phyloP scores from a whole-genome alignment of 1,139 yeast species.

The Scheffersomyces lignicola region DNA sequence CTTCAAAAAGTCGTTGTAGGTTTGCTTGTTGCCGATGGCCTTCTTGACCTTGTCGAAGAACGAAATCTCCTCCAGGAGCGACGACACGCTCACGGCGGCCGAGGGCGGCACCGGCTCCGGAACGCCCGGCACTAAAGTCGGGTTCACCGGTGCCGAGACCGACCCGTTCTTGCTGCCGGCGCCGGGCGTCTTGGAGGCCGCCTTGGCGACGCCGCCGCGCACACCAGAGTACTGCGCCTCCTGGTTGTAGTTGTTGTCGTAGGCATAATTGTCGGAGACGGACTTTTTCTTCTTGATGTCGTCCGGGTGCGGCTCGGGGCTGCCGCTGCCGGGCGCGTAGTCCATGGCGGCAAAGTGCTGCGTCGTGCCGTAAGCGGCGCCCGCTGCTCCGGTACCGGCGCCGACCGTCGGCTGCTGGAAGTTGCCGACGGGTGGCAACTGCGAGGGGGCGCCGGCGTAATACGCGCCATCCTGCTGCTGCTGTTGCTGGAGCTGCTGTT shows the following conservation, averaged over 20 bases:
- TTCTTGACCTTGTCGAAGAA: conserved; percentile 93
- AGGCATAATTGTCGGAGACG: conserved; percentile 28
- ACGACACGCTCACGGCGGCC: conserved; percentile 50
- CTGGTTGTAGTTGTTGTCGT: conserved; percentile 39
- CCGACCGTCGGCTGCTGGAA: conserved; percentile 76
- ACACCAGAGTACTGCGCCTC: conserved; percentile 58
- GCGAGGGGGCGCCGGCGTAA: conserved; percentile 36
- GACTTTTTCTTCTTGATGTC: conserved; percentile 28
- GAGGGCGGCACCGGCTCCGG: conserved; percentile 85
- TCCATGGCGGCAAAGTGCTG: conserved; percentile 14
- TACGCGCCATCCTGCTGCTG: conserved; percentile 20
- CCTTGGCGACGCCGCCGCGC: conserved; percentile 34
- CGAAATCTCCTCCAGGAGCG: conserved; percentile 76
- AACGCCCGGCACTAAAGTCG: conserved; percentile 78
- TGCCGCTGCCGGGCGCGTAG: conserved; percentile 14
- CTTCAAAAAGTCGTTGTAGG: conserved; percentile 88
- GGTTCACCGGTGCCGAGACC: conserved; percentile 35
- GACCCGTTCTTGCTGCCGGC: conserved; percentile 10
- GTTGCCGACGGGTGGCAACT: conserved; percentile 93
- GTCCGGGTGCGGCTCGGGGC: conserved; percentile 16
- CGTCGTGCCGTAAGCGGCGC: conserved; percentile 13
- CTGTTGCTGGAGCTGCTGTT: conserved; percentile 5
- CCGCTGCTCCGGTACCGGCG: conserved; percentile 29
- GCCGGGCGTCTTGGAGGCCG: conserved; percentile 18
- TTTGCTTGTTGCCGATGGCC: conserved; percentile 83